Evolutionary conservation across 257 asterid genomes (phyloP), one percentile per base, ranked within the genome.

Genomic region (Rhazya stricta): DNA sequence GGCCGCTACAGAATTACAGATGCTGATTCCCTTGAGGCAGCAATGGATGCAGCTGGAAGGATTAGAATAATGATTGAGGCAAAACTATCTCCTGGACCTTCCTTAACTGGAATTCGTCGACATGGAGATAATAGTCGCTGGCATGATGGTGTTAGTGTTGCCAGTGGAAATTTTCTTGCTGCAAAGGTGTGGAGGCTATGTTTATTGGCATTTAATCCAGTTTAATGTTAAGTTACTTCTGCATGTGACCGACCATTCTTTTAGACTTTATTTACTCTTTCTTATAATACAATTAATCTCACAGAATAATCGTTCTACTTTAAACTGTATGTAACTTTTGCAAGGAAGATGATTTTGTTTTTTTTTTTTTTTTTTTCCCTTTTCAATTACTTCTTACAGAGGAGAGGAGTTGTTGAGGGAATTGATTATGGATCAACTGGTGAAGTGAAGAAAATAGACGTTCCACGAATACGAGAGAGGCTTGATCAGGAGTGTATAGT

Each of bases 1-100:
- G 99, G 99, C 74, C 86, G 96, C 81, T 95, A 95, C 82, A 95
- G 99, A 85, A 80, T 92, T 80, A 89, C 99, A 6, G 99, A 95
- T 77, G 65, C 96, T 56, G 96, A 92, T 78, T 91, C 99, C 67
- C 97, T 91, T 61, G 74, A 78, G 68, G 96, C 99, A 37, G 94
- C 99, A 61, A 88, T 87, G 88, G 90, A 89, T 85, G 95, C 99
- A 32, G 88, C 96, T 1, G 98, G 97, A 70, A 89, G 91, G 78
- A 91, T 88, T 76, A 91, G 90, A 39, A 86, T 86, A 61, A 79
- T 91, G 89, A 76, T 95, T 51, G 97, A 95, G 85, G 94, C 98
- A 27, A 95, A 89, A 85, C 83, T 95, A 58, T 95, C 99, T 19
- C 96, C 96, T 29, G 96, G 98, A 48, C 99, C 99, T 76, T 92